Base-by-base conservation (phyloP, 352 stramenopile species). In the Globisporangium carolinianum region DNA sequence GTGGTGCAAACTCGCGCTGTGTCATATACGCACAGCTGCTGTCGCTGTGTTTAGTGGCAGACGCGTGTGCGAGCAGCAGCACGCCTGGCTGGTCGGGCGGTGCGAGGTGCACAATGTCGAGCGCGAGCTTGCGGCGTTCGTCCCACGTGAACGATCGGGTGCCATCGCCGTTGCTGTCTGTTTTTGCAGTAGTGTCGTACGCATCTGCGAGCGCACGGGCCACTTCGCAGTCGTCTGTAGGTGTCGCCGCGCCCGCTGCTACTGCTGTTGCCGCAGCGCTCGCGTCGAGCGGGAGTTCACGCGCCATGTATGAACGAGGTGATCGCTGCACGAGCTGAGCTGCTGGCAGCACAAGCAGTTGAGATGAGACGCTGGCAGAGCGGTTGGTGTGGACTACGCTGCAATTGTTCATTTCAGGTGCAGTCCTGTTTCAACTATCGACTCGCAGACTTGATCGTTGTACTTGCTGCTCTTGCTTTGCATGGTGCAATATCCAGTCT, bases 81-180 rank as follows among this genome's bases (percentile, higher is more conserved):
- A 84, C 76, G 32, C 84, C 82, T 0, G 82, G 60, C 14, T 87
- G 54, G 47, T 94, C 84, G 0, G 84, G 75, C 9, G 84, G 75
- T 46, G 84, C 67, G 35, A 94, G 69, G 38, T 85, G 78, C 5
- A 69, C 72, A 37, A 94, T 86, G 61, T 94, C 84, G 32, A 75
- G 58, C 41, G 73, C 69, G 17, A 94, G 62, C 11, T 72, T 68
- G 0, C 80, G 75, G 5, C 79, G 76, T 47, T 92, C 72, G 63
- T 94, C 84, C 82, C 82, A 94, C 10, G 69, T 79, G 18, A 86
- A 65, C 43, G 37, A 12, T n/a, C 51, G 24, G 3, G 15, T 10
- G 7, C 39, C 41, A 6, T 38, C 35, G 6, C 14, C 50, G 47
- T 51, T 45, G 11, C 11, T 37, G n/a, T 46, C 45, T 4, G 45